phyloP scores from a whole-genome alignment of 169 alveolate genomes.

The Babesia sp. region DNA sequence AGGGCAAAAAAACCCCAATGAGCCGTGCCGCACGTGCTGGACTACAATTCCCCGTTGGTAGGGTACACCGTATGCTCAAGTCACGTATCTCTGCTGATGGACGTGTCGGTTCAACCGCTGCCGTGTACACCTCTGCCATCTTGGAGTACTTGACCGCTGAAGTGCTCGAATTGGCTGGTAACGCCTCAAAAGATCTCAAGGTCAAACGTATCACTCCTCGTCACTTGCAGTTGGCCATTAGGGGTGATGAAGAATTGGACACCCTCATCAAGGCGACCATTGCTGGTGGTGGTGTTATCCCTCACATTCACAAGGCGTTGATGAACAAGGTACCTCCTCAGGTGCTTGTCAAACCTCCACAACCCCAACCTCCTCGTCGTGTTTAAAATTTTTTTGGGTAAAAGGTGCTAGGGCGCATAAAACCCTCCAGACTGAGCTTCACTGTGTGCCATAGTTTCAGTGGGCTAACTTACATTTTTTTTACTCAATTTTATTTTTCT shows the following conservation, averaged over 20 bases:
- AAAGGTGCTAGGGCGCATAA: not conserved
- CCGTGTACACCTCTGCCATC: slow-evolving; percentile 99
- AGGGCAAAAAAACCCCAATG: slow-evolving; percentile 96
- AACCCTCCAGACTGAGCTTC: slow-evolving; percentile 7
- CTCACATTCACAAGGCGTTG: slow-evolving; percentile 95
- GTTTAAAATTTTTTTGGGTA: slow-evolving; percentile 5
- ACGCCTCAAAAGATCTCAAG: slow-evolving; percentile 98
- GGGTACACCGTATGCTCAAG: slow-evolving; percentile 98
- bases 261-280: slow-evolving; percentile 97
- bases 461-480: not conserved
- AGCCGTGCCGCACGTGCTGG: slow-evolving; percentile 99
- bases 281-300: slow-evolving; percentile 99
- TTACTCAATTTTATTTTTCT: not conserved
- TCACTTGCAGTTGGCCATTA: slow-evolving; percentile 93
- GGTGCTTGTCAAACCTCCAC: slow-evolving; percentile 73
- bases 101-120: slow-evolving; percentile 99
- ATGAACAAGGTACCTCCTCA: slow-evolving; percentile 83
- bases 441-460: slow-evolving; percentile 32
- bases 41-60: slow-evolving; percentile 99
- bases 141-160: slow-evolving; percentile 99
- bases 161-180: slow-evolving; percentile 99
- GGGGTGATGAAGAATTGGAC: slow-evolving; percentile 98
- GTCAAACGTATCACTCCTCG: slow-evolving; percentile 96
- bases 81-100: slow-evolving; percentile 94
- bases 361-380: slow-evolving; percentile 72